Percentiles rank a stretch among this genome's conserved stretches.
Conservation (phyloP, 2,329 filamentous ascomycete genomes). For the Colletotrichum godetiae region DNA sequence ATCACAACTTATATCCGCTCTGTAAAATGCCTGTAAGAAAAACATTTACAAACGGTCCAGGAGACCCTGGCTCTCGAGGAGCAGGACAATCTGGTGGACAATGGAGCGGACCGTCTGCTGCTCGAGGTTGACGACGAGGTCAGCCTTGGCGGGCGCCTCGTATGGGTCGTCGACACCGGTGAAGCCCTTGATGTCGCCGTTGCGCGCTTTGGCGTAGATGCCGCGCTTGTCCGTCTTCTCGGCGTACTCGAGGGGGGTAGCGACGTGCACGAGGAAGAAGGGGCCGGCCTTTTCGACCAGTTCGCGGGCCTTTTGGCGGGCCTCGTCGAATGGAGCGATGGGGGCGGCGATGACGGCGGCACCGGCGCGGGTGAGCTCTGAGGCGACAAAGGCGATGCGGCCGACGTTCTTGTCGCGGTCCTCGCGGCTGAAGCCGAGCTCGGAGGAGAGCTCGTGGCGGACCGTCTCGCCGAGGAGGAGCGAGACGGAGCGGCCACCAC, state of each 20-base stretch:
- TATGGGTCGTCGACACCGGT: slow-evolving; percentile 98
- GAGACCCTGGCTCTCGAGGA: slow-evolving; percentile 90
- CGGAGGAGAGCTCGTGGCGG: slow-evolving; percentile 89
- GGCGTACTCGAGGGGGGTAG: slow-evolving; percentile 89
- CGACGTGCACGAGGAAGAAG: slow-evolving; percentile 96
- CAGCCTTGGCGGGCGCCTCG: slow-evolving; percentile 82
- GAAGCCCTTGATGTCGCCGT: slow-evolving; percentile 96
- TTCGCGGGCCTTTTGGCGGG: slow-evolving; percentile 82
- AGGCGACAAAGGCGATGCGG: slow-evolving; percentile 95
- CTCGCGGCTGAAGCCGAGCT: slow-evolving; percentile 93
- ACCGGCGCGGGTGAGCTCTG: slow-evolving; percentile 91
- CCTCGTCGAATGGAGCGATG: slow-evolving; percentile 90
- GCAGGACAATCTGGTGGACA: slow-evolving; percentile 94
- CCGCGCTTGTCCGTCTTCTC: slow-evolving; percentile 96
- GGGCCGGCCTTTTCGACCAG: slow-evolving; percentile 88
- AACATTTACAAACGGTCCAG: slow-evolving; percentile 73
- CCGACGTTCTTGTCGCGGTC: slow-evolving; percentile 96
- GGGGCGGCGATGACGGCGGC: slow-evolving; percentile 96
- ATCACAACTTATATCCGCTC: slow-evolving; percentile 6
- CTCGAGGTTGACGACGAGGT: slow-evolving; percentile 86
- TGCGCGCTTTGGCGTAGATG: slow-evolving; percentile 85
- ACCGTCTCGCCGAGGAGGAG: slow-evolving; percentile 97
- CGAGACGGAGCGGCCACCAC: slow-evolving; percentile 93
- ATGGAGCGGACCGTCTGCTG: slow-evolving; percentile 91
- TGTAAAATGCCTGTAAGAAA: neutral